Evolutionary conservation across 495 filamentous ascomycete species (phyloP), one percentile per base, ranked within the genome.

Genomic region (Sporormia fimetaria): DNA sequence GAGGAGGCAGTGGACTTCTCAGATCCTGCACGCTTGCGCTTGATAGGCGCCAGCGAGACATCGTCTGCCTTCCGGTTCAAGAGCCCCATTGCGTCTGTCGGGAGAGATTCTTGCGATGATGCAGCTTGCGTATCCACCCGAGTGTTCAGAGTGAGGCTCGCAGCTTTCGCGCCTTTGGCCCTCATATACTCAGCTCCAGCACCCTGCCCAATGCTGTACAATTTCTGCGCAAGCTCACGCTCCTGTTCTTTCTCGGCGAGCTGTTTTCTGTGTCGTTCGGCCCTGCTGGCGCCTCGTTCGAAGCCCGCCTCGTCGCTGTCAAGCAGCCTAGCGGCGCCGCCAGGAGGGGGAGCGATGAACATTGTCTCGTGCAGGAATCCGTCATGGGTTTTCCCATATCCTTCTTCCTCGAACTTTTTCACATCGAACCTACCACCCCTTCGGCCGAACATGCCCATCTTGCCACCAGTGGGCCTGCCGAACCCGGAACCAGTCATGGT

Each of bases 201-300:
- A 9, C 79, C 78, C 35, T 68, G 73, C 0, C 80, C 80, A 1
- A 69, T 67, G 3, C 67, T 67, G 14, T 68, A 69, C 6, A 98
- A 69, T 44, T 71, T 77, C 51, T 74, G 73, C 17, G 78, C 78
- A 33, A 96, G 76, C 32, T 93, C 82, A 6, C 76, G 68, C 59
- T 98, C 90, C 44, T 76, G 80, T 54, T 94, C 77, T 37, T 79
- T 70, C 15, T 75, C 75, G 8, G 69, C 77, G 2, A 88, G 68
- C 4, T 77, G 73, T 29, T 78, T 73, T 30, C 79, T 76, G 41
- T 83, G 59, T 6, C 70, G 69, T 25, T 87, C 83, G 49, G 80
- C 75, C 57, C 70, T 72, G 69, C 66, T 64, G 56, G 56, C 18
- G 37, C 74, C 51, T 45, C 69, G 40, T 57, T 70, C 57, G 22